Evolutionary conservation across 164 flowering plant genomes (phyloP).

Genomic region (Vitis amurensis): DNA sequence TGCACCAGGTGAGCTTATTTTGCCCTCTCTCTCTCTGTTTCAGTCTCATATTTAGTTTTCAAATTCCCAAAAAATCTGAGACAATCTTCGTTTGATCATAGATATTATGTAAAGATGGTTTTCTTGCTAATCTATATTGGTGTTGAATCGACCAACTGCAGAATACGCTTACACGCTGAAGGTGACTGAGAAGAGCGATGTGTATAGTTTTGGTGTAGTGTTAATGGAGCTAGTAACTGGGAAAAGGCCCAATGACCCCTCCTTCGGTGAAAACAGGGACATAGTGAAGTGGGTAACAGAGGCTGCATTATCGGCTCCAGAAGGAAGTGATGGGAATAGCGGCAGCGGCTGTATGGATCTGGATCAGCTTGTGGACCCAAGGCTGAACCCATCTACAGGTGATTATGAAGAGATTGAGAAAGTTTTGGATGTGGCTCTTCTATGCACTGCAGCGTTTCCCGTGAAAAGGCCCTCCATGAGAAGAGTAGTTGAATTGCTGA

Average conservation of each 20-base stretch:
- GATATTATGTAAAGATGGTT: background rate
- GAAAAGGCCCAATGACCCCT: constrained; percentile 52
- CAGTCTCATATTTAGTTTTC: too few species aligned
- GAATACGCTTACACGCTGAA: constrained; percentile 64
- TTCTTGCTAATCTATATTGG: background rate
- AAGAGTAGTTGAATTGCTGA: constrained; percentile 63
- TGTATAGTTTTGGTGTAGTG: constrained; percentile 64
- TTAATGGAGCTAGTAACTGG: constrained; percentile 59
- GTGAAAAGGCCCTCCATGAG: constrained; percentile 72
- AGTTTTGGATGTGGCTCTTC: constrained; percentile 59
- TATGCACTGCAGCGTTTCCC: constrained; percentile 61
- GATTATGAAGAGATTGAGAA: constrained; percentile 45
- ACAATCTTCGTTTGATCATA: too few species aligned
- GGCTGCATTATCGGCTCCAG: constrained; percentile 20
- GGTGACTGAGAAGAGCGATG: constrained; percentile 65
- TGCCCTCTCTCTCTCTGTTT: too few species aligned
- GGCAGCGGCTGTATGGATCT: constrained; percentile 8
- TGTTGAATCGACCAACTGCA: constrained; percentile 21
- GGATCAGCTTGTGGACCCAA: constrained; percentile 46
- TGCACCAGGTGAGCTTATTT: constrained; percentile 63
- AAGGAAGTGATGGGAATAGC: background rate
- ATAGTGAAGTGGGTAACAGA: constrained; percentile 71
- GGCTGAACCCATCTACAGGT: constrained; percentile 27
- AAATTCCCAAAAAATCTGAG: too few species aligned
- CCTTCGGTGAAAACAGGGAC: constrained; percentile 50